Base-by-base conservation (phyloP, 202 grass and related monocot species). In the Saccharum hybrid region DNA sequence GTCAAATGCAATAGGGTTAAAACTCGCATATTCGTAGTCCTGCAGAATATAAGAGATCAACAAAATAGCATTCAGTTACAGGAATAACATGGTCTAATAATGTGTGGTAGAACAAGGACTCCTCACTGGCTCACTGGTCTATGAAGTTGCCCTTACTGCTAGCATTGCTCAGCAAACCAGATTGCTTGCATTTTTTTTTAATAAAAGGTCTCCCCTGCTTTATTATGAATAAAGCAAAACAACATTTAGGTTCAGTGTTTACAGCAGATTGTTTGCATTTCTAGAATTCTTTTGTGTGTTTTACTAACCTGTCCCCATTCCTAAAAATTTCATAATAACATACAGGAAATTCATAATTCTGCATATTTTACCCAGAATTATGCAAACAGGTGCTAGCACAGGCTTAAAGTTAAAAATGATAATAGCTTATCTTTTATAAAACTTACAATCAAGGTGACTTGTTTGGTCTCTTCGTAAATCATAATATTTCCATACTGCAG, bases 401-500 rank as follows among this genome's bases (percentile, higher is more conserved):
- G 0, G 36, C 9, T 81, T 13, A 78, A 78, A 37, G 36, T 37
- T 3, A 74, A 51, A 33, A 39, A 82, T 30, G 9, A 79, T 18
- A 61, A 0, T 10, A 40, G 31, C 15, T 59, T n/a, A 49, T 16
- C 59, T 21, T 60, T 48, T 1, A 18, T 48, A 12, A 28, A n/a
- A 84, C 92, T 91, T 82, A 98, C 96, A 86, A 99, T 99, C 39
- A 99, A 86, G 79, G 93, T 96, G 39, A 99, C 90, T 89, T 99
- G 93, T 89, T 73, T 91, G 15, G 84, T 89, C 43, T 94, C 91
- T 83, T 99, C 96, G 76, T 94, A 87, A 67, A 99, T 96, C 96
- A 99, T 99, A 54, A 99, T 96, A 84, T 99, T 99, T 10, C 93
- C 96, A 59, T 99, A 99, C 74, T 99, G 93, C 59, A 99, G 74